Conservation (phyloP, 2,329 filamentous ascomycete genomes). For the Fusarium sp. region DNA sequence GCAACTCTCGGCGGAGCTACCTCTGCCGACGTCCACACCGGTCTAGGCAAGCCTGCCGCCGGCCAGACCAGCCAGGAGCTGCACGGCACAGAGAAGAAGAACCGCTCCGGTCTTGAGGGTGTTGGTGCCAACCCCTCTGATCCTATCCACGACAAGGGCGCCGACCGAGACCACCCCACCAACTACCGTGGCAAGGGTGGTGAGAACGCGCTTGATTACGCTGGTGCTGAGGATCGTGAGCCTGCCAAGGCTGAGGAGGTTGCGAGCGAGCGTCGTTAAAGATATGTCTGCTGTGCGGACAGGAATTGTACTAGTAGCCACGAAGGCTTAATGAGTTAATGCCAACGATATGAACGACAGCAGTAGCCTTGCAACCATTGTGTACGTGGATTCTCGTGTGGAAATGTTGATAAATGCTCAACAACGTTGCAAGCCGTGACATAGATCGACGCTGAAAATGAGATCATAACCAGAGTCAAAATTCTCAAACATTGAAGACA, state of each 20-base stretch:
- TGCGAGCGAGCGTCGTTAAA: slow-evolving; percentile 40
- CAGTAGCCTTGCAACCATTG: not conserved
- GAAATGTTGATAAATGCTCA: not conserved
- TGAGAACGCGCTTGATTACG: slow-evolving; percentile 34
- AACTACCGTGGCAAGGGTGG: slow-evolving; percentile 36
- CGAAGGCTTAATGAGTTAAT: slow-evolving; percentile 33
- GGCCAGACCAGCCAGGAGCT: slow-evolving; percentile 59
- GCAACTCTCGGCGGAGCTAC: slow-evolving; percentile 60
- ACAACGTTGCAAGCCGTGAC: not conserved
- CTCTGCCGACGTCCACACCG: slow-evolving; percentile 58
- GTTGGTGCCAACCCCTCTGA: slow-evolving; percentile 51
- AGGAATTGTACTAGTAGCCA: slow-evolving; percentile 22
- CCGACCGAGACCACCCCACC: slow-evolving; percentile 48
- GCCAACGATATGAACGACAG: slow-evolving; percentile 19
- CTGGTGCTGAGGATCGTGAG: slow-evolving; percentile 41
- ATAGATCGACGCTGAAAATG: not conserved
- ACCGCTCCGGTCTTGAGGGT: slow-evolving; percentile 56
- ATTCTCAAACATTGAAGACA: not conserved
- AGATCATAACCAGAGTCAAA: no score
- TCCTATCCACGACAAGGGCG: slow-evolving; percentile 47
- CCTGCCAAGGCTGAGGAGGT: slow-evolving; percentile 41
- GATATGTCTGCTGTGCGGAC: slow-evolving; percentile 4
- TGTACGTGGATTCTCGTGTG: not conserved
- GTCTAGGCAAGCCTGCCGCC: slow-evolving; percentile 58
- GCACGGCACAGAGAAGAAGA: slow-evolving; percentile 54